These are phyloP conservation scores for Ophiosphaerella herpotricha DNA, from an alignment of 2,329 filamentous ascomycete species.

Conservation along the genomic window DNA sequence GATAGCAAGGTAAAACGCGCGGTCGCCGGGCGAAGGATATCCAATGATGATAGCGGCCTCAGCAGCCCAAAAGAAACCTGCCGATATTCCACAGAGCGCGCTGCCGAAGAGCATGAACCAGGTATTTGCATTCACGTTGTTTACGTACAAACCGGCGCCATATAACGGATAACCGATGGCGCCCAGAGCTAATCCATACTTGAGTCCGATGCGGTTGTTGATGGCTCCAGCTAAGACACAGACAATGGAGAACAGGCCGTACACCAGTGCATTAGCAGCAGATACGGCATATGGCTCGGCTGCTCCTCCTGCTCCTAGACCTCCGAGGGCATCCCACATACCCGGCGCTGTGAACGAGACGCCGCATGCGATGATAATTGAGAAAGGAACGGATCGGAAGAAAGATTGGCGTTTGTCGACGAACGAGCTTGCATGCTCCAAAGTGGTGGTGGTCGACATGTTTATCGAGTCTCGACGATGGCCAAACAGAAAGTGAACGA, in stretches of 20 bases:
- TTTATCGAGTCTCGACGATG: neutral
- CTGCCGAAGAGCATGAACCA: slow-evolving; percentile 49
- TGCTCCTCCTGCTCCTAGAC: slow-evolving; percentile 39
- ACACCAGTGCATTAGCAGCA: slow-evolving; percentile 40
- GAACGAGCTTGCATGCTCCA: slow-evolving; percentile 15
- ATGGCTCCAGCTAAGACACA: slow-evolving; percentile 43
- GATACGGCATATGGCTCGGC: slow-evolving; percentile 41
- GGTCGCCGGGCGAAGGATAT: slow-evolving; percentile 45
- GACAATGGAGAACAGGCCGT: slow-evolving; percentile 39
- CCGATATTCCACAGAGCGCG: slow-evolving; percentile 46
- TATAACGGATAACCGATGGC: slow-evolving; percentile 51
- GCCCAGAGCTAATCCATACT: slow-evolving; percentile 47
- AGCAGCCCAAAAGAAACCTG: slow-evolving; percentile 51
- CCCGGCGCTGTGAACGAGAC: slow-evolving; percentile 42
- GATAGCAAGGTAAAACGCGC: slow-evolving; percentile 43
- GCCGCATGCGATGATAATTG: slow-evolving; percentile 40
- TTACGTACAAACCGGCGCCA: slow-evolving; percentile 48
- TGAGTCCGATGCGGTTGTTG: slow-evolving; percentile 44
- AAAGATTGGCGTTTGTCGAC: slow-evolving; percentile 25
- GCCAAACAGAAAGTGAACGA: neutral
- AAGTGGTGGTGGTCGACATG: slow-evolving; percentile 17
- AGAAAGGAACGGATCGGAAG: slow-evolving; percentile 40
- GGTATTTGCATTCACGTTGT: slow-evolving; percentile 45
- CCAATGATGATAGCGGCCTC: slow-evolving; percentile 50
- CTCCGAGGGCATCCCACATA: slow-evolving; percentile 44